Conservation (phyloP, 2,329 filamentous ascomycete species). For the Calonectria leucothoes region DNA sequence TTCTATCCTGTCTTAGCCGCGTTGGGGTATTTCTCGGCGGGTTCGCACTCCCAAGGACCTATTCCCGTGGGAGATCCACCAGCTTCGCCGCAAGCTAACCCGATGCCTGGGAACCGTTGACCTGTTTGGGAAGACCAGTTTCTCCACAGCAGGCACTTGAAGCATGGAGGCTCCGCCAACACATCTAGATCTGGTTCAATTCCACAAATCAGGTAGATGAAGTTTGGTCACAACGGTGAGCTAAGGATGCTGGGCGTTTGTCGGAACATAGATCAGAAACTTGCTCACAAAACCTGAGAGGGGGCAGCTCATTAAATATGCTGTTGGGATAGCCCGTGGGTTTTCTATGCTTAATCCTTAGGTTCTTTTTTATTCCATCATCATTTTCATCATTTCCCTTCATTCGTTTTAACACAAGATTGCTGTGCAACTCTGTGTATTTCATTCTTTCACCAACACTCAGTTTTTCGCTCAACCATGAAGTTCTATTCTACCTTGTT, state of each 20-base stretch:
- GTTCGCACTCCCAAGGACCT: not conserved
- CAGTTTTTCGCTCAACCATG: not conserved
- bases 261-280: not conserved
- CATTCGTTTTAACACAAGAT: not conserved
- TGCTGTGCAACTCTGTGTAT: not conserved
- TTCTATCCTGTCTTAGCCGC: not conserved
- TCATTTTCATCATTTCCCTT: not conserved
- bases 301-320: not conserved
- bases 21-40: not conserved
- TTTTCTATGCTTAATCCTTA: not conserved
- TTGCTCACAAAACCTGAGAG: not conserved
- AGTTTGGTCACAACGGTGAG: not conserved
- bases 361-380: not conserved
- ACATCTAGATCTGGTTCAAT: not conserved
- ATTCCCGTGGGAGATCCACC: not conserved
- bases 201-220: not conserved
- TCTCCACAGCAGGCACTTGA: not conserved
- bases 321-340: not conserved
- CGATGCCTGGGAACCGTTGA: not conserved
- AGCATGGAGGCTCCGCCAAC: too few species aligned
- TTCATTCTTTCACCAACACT: not conserved
- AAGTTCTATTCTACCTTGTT: not conserved
- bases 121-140: not conserved
- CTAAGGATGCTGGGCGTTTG: not conserved
- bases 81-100: not conserved